phyloP scores from a whole-genome alignment of 164 flowering plant genomes.

The Berberis vulgaris region DNA sequence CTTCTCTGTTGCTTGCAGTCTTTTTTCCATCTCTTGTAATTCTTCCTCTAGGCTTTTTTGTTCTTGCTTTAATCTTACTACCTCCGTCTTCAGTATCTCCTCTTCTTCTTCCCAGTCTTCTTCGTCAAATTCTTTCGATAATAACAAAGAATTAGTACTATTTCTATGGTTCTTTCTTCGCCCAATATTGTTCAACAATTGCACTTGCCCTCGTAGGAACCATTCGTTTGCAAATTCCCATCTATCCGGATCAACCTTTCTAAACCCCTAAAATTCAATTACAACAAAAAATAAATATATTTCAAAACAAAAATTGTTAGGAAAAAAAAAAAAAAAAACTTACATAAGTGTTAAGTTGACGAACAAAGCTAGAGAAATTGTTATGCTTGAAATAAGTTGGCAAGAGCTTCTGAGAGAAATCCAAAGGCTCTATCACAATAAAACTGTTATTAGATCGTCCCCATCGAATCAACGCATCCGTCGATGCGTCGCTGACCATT shows the following conservation, averaged over 20 bases:
- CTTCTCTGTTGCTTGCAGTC: slow-evolving; percentile 68
- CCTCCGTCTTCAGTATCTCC: slow-evolving; percentile 42
- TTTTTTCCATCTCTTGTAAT: slow-evolving; percentile 42
- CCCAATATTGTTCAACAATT: slow-evolving; percentile 51
- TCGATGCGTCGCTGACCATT: slow-evolving; percentile 76
- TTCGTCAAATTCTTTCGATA: slow-evolving; percentile 1
- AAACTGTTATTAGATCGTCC: slow-evolving; percentile 70
- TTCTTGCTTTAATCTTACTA: slow-evolving; percentile 50
- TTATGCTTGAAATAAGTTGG: slow-evolving; percentile 87
- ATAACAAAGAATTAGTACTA: background rate
- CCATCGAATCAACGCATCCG: slow-evolving; percentile 56
- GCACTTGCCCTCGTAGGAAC: slow-evolving; percentile 71
- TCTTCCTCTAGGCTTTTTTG: slow-evolving; percentile 52
- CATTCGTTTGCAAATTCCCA: slow-evolving; percentile 91
- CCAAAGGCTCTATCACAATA: slow-evolving; percentile 62
- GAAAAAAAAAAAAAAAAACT: slow-evolving; percentile 13
- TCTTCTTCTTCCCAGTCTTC: slow-evolving; percentile 28
- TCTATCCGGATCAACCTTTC: slow-evolving; percentile 73
- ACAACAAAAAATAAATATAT: background rate
- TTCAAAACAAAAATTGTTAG: background rate
- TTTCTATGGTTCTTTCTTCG: slow-evolving; percentile 24
- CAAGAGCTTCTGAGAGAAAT: slow-evolving; percentile 53
- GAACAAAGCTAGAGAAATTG: slow-evolving; percentile 91
- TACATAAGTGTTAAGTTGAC: slow-evolving; percentile 90
- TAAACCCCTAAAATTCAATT: slow-evolving; percentile 46